A percentile compares a stretch with the other conserved stretches of the same genome.
Conservation (phyloP, 1,284 basidiomycete species). For the Sanguinoderma infundibulare region DNA sequence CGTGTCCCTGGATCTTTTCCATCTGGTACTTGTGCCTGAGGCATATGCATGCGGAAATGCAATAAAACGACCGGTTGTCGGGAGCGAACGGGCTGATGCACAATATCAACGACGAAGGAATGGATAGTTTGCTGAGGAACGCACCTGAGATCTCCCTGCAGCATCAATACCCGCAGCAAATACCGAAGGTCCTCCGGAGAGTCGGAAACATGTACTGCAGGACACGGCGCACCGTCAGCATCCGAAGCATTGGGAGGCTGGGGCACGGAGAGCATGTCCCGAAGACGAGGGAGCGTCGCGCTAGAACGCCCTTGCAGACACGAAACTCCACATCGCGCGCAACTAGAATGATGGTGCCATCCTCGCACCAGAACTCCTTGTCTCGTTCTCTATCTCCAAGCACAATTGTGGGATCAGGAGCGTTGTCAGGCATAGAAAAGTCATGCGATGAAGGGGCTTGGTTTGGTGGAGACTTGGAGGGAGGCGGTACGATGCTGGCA, state of each 20-base stretch:
- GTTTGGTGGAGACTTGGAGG: no score
- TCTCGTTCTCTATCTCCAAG: neutral
- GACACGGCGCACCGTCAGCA: neutral
- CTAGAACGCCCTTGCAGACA: slow-evolving; percentile 14
- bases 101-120: neutral
- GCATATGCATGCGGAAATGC: slow-evolving; percentile 2
- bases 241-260: neutral
- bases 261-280: slow-evolving; percentile 12
- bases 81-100: neutral
- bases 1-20: neutral
- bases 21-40: slow-evolving; percentile 18
- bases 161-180: neutral
- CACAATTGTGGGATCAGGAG: neutral
- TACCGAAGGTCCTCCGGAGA: neutral
- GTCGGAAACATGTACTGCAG: neutral
- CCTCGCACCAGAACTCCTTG: slow-evolving; percentile 17
- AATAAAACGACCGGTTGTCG: neutral
- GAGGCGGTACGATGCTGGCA: no score
- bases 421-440: neutral
- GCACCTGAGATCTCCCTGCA: neutral
- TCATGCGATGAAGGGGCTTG: no score
- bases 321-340: slow-evolving; percentile 12
- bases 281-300: slow-evolving; percentile 15
- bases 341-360: slow-evolving; percentile 17
- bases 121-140: neutral